Conservation (phyloP, 2,329 filamentous ascomycete genomes). For the Colletotrichum spaethianum region DNA sequence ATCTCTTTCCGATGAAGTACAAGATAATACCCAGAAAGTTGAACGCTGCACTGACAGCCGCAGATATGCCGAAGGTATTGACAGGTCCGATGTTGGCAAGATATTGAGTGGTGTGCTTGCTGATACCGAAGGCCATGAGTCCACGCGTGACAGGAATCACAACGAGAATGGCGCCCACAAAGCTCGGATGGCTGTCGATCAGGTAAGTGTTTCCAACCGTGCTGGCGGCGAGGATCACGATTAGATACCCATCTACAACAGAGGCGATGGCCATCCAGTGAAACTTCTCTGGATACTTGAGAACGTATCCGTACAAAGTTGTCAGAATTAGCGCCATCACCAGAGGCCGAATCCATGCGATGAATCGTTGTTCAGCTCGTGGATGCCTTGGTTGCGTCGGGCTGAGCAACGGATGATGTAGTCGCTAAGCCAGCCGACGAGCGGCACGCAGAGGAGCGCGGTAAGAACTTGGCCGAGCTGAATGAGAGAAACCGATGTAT, state of each 20-base stretch:
- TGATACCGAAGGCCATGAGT: constrained; percentile 32
- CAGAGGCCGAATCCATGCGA: constrained; percentile 36
- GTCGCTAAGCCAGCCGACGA: constrained; percentile 39
- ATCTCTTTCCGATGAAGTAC: constrained; percentile 28
- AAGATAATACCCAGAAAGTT: constrained; percentile 26
- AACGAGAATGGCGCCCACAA: constrained; percentile 31
- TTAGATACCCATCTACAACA: constrained; percentile 30
- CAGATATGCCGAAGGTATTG: constrained; percentile 35
- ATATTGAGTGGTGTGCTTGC: constrained; percentile 36
- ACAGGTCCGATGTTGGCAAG: constrained; percentile 42
- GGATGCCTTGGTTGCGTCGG: constrained; percentile 56
- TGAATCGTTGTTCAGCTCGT: constrained; percentile 57
- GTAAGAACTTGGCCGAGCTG: constrained; percentile 32
- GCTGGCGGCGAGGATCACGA: constrained; percentile 30
- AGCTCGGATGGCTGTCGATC: constrained; percentile 33
- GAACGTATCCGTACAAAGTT: constrained; percentile 34
- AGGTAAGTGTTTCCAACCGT: constrained; percentile 35
- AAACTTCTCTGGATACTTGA: constrained; percentile 23
- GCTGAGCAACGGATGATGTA: constrained; percentile 45
- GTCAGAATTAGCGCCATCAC: constrained; percentile 30
- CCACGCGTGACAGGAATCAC: constrained; percentile 34
- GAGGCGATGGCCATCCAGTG: constrained; percentile 39
- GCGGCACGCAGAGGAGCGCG: constrained; percentile 27
- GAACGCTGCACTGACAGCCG: constrained; percentile 29
- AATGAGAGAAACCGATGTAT: constrained; percentile 36